These are phyloP conservation scores for Candida andamanensis DNA, from an alignment of 805 yeast genomes.

Conservation along the genomic window DNA sequence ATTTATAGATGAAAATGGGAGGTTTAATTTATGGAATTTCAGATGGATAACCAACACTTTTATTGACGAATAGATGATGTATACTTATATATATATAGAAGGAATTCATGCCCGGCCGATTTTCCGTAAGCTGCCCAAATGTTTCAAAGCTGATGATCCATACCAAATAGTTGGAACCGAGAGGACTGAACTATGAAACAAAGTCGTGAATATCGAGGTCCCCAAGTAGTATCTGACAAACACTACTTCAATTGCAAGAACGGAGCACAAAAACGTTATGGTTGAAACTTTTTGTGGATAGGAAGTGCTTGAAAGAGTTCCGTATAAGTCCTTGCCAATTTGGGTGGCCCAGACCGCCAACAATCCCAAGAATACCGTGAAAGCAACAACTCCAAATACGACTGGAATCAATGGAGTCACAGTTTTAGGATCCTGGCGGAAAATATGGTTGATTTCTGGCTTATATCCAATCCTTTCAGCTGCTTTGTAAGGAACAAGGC, in stretches of 20 bases:
- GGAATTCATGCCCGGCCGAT: constrained; percentile 21
- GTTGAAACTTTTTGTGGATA: constrained; percentile 30
- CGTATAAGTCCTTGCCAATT: constrained; percentile 17
- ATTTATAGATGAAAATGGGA: constrained; percentile 30
- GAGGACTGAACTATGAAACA: constrained; percentile 43
- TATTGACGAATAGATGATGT: constrained; percentile 2
- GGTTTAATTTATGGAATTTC: constrained; percentile 43
- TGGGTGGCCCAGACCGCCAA: constrained; percentile 39
- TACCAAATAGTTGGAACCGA: constrained; percentile 51
- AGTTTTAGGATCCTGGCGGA: constrained; percentile 50
- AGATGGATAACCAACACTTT: constrained; percentile 53
- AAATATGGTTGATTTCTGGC: constrained; percentile 62
- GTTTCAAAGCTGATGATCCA: constrained; percentile 65
- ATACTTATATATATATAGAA: neutral
- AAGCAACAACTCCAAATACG: constrained; percentile 42
- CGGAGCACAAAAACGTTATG: constrained; percentile 42
- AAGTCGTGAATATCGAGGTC: constrained; percentile 55
- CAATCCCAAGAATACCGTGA: constrained; percentile 37
- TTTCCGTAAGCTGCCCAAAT: constrained; percentile 29
- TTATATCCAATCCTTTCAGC: constrained; percentile 39
- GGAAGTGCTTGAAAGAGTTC: constrained; percentile 31
- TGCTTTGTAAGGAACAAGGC: constrained; percentile 21
- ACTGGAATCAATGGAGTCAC: constrained; percentile 49
- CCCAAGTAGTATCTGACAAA: constrained; percentile 57
- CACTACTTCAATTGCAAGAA: constrained; percentile 47